Base-by-base conservation (phyloP, 2,329 filamentous ascomycete genomes). In the Chaetomium sp. region DNA sequence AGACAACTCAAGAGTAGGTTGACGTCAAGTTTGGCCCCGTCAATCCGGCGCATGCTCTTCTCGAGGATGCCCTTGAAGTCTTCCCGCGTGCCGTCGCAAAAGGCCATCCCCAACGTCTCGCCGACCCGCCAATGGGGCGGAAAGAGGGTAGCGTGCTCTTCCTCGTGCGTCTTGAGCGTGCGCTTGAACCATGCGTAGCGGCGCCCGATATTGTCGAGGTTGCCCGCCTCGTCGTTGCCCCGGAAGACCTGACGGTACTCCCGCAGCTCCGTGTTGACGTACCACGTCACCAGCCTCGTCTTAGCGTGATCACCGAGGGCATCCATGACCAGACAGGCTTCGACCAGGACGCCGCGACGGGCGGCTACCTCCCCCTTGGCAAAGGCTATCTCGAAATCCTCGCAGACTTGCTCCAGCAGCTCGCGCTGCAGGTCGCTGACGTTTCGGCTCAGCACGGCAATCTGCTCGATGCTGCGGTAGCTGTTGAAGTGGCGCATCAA, bases 401-500 rank as follows among this genome's bases (percentile, higher is more conserved):
- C 95, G 76, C 95, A 99, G n/a, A 99, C 90, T 78, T 99, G 95
- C 79, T 99, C 95, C 64, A 97, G 80, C 65, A 99, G 80, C 76
- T 97, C 93, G 66, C 93, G 83, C 79, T 99, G 95, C 68, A 99
- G 83, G 72, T 98, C 95, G 6, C 93, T 90, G 42, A 99, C 95
- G 72, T 96, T 96, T 59, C 92, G 88, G 74, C 92, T 96, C 68
- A 99, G 82, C 0, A 91, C 91, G 31, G 95, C 95, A 75, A 99
- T 98, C 82, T 99, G 95, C 75, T 98, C 94, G 71, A 99, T 98
- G 72, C 93, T 97, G 65, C 95, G 85, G 77, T 98, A 99, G 77
- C 92, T 96, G 80, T 97, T 96, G 84, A 99, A 99, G 79, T 99
- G 93, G 70, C 91, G 91, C 91, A 98, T 97, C 54, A 99, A 87